Conservation (phyloP, 1,139 yeast genomes). For the Kodamaea sp. region DNA sequence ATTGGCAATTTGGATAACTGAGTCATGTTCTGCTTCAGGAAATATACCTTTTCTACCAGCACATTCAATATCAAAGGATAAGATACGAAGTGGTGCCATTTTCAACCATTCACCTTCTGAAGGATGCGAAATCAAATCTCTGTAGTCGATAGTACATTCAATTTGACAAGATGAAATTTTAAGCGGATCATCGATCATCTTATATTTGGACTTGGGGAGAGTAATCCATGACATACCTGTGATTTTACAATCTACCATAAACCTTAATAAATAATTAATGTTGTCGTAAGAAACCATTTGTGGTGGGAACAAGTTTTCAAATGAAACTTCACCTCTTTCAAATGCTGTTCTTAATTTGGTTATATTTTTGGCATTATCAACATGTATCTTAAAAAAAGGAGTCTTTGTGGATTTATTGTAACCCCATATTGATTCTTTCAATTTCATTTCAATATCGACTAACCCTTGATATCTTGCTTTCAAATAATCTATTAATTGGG, state of each 20-base stretch:
- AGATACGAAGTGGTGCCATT: slow-evolving; percentile 88
- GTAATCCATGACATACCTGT: slow-evolving; percentile 99
- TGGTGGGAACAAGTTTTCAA: slow-evolving; percentile 55
- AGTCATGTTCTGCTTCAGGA: slow-evolving; percentile 91
- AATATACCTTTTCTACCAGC: slow-evolving; percentile 96
- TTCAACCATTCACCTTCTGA: slow-evolving; percentile 94
- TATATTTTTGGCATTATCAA: slow-evolving; percentile 62
- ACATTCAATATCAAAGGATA: slow-evolving; percentile 97
- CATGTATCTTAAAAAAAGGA: slow-evolving; percentile 74
- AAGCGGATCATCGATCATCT: slow-evolving; percentile 32
- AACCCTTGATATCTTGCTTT: slow-evolving; percentile 53
- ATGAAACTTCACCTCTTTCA: slow-evolving; percentile 78
- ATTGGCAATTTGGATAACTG: slow-evolving; percentile 95
- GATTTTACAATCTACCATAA: slow-evolving; percentile 88
- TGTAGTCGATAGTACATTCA: slow-evolving; percentile 69
- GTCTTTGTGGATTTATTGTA: slow-evolving; percentile 73
- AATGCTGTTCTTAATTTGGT: slow-evolving; percentile 70
- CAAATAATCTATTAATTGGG: slow-evolving; percentile 47
- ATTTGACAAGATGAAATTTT: slow-evolving; percentile 77
- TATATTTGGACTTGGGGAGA: slow-evolving; percentile 71
- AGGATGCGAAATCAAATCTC: slow-evolving; percentile 70
- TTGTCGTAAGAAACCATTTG: slow-evolving; percentile 80
- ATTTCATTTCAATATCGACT: slow-evolving; percentile 56
- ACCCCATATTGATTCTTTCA: slow-evolving; percentile 93
- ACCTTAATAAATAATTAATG: slow-evolving; percentile 75